Conservation (phyloP, 306 rosid species). For the Trifolium fragiferum region DNA sequence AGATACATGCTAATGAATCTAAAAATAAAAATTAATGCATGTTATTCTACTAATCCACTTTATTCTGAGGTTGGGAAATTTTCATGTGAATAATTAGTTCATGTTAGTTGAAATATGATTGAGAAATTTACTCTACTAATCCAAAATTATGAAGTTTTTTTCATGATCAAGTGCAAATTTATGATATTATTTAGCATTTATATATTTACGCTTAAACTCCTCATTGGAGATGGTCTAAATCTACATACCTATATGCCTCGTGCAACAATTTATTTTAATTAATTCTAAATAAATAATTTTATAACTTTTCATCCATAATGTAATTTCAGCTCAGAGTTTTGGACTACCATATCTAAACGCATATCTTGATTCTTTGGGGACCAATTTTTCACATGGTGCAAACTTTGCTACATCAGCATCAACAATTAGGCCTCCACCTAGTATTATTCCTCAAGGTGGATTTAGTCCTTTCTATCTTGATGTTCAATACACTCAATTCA, state of each 20-base stretch:
- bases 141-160: too few species aligned
- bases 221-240: too few species aligned
- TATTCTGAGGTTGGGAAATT: too few species aligned
- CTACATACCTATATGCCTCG: background rate
- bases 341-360: conserved; percentile 48
- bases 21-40: too few species aligned
- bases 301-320: background rate
- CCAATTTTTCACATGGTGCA: conserved; percentile 53
- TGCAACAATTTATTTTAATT: conserved; percentile 5
- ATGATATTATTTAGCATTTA: too few species aligned
- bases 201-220: too few species aligned
- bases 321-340: conserved; percentile 44
- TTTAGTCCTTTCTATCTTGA: conserved; percentile 55
- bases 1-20: too few species aligned
- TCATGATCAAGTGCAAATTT: too few species aligned
- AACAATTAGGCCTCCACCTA: conserved; percentile 46
- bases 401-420: conserved; percentile 52
- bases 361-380: conserved; percentile 55
- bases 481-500: conserved; percentile 42
- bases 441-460: conserved; percentile 39
- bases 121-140: too few species aligned
- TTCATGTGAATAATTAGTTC: too few species aligned
- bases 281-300: conserved; percentile 1
- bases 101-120: too few species aligned
- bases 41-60: too few species aligned